Base-by-base conservation (phyloP, 2,329 filamentous ascomycete genomes). In the Verticillium alfalfae region DNA sequence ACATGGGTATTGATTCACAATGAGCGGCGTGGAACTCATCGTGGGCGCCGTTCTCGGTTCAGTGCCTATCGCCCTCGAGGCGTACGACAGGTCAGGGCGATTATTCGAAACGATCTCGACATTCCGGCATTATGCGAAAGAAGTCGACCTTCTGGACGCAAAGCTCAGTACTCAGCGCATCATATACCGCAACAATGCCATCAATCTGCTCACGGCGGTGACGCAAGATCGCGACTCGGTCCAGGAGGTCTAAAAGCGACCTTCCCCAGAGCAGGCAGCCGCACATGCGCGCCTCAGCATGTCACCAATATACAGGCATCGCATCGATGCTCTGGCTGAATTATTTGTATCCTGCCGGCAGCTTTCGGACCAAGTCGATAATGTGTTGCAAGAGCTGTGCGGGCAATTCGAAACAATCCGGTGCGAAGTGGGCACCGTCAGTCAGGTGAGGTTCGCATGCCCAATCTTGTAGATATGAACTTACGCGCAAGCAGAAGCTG, bases 11-110 rank as follows among this genome's bases (percentile, higher is more conserved):
- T 31, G 26, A 31, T 31, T 31, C 16, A 59, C 6, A 3, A 63
- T 63, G 62, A 63, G 62, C 45, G 62, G 62, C 34, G 59, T 60
- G 22, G 62, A 63, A 57, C 41, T 63, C 39, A 63, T 63, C 41
- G 57, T 61, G 13, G 62, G 62, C 55, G 38, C 56, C 31, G 62
- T 61, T 18, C 59, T 63, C 18, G 59, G 38, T 6, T 56, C 59
- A 18, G 56, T 63, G 6, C 62, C 59, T 9, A 61, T 61, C 15
- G 49, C 62, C 31, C 41, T 63, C 18, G 56, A 61, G 36, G 34
- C 45, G 7, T 61, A 58, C 57, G 62, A 63, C 56, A 54, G 59
- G 12, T 59, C 55, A 37, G 62, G 56, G 4, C 38, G 56, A 49
- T 34, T 59, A 10, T 61, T 60, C 39, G 55, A 61, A 34, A 36